Conservation (phyloP, 768 basidiomycete species). For the Leucocoprinus sp. region DNA sequence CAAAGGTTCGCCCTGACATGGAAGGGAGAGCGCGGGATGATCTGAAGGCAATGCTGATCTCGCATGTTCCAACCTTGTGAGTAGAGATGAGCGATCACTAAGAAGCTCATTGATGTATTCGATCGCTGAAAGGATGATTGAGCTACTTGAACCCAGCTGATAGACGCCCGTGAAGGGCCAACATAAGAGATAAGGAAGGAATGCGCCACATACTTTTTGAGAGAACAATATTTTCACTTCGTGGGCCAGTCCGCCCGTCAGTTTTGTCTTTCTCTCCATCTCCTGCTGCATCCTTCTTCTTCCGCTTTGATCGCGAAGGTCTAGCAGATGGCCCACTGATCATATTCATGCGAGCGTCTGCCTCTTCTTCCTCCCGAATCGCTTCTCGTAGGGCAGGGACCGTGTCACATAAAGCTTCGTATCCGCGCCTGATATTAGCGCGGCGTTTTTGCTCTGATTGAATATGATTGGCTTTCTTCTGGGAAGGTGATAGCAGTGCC, state of each 20-base stretch:
- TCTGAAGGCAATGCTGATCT: constrained; percentile 46
- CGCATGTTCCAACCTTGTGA: constrained; percentile 52
- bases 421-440: constrained; percentile 83
- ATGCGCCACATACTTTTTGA: constrained; percentile 73
- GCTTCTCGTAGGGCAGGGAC: constrained; percentile 80
- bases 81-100: constrained; percentile 46
- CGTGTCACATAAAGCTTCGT: constrained; percentile 78
- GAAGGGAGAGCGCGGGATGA: constrained; percentile 46
- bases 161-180: constrained; percentile 7
- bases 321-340: constrained; percentile 10
- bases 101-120: constrained; percentile 72
- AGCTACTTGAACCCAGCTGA: constrained; percentile 2
- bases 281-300: constrained; percentile 31
- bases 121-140: constrained; percentile 49
- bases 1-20: constrained; percentile 29
- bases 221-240: constrained; percentile 86
- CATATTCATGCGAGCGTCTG: constrained; percentile 13
- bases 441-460: constrained; percentile 91
- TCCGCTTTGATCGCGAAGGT: constrained; percentile 26
- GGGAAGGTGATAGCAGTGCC: constrained; percentile 61
- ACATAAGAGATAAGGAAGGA: neutral
- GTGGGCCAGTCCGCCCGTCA: constrained; percentile 82
- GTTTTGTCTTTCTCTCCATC: constrained; percentile 52
- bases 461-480: constrained; percentile 93
- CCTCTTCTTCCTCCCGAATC: constrained; percentile 68